These are phyloP conservation scores for Phytophthora tubulina DNA, from an alignment of 352 stramenopile species.

Conservation along the genomic window DNA sequence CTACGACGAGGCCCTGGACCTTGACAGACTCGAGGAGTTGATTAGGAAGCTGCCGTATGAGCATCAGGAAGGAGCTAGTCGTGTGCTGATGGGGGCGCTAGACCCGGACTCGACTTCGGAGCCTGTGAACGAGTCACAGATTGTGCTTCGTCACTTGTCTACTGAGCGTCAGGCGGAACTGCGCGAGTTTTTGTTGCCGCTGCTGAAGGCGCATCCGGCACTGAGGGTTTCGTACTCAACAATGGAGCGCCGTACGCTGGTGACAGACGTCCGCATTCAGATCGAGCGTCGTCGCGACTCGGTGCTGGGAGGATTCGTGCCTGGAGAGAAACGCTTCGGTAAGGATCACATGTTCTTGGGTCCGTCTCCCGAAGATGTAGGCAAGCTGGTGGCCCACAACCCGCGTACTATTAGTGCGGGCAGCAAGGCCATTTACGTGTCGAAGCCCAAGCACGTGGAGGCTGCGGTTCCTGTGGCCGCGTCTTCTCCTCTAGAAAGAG, in stretches of 20 bases:
- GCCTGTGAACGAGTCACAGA: slow-evolving; percentile 69
- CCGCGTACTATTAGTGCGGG: slow-evolving; percentile 56
- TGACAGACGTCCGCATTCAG: slow-evolving; percentile 82
- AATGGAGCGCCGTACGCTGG: slow-evolving; percentile 75
- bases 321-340: slow-evolving; percentile 72
- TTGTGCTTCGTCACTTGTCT: slow-evolving; percentile 69
- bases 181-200: slow-evolving; percentile 66
- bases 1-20: slow-evolving; percentile 53
- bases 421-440: slow-evolving; percentile 80
- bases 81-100: slow-evolving; percentile 67
- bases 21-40: slow-evolving; percentile 52
- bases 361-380: slow-evolving; percentile 68
- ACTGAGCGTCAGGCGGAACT: slow-evolving; percentile 67
- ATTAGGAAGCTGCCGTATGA: slow-evolving; percentile 78
- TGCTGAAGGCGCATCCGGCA: slow-evolving; percentile 78
- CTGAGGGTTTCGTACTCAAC: slow-evolving; percentile 76
- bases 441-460: slow-evolving; percentile 60
- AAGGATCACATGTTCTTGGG: slow-evolving; percentile 78
- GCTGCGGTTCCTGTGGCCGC: slow-evolving; percentile 12
- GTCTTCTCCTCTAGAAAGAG: slow-evolving; percentile 33
- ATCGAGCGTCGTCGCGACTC: slow-evolving; percentile 78
- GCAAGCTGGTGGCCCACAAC: slow-evolving; percentile 78
- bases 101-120: slow-evolving; percentile 52
- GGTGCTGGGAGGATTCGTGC: slow-evolving; percentile 60
- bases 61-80: slow-evolving; percentile 67